Percentiles rank a stretch among this genome's conserved stretches.
Conservation (phyloP, 2,329 filamentous ascomycete genomes). For the Cercospora berteroae region DNA sequence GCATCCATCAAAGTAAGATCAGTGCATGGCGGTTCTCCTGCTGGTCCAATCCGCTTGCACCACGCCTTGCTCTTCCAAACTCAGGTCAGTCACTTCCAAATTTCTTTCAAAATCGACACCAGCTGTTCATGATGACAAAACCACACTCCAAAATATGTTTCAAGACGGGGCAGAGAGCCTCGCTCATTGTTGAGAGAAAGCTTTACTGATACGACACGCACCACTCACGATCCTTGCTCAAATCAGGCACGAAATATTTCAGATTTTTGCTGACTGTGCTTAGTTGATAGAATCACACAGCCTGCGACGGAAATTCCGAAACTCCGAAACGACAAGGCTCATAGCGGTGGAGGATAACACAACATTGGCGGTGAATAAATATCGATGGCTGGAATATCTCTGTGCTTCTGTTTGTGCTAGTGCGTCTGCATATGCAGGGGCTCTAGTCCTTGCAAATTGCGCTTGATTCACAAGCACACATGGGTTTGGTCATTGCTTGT, state of each 20-base stretch:
- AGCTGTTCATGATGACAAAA: conserved; percentile 30
- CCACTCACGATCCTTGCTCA: neutral
- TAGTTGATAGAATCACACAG: neutral
- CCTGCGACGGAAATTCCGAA: neutral
- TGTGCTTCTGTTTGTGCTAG: neutral
- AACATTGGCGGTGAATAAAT: neutral
- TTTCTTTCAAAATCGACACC: neutral
- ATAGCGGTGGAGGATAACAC: neutral
- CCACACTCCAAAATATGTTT: conserved; percentile 35
- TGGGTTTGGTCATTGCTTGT: neutral
- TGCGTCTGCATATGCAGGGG: neutral
- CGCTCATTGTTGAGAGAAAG: conserved; percentile 15
- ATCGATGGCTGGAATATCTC: neutral
- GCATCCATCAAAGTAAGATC: no score
- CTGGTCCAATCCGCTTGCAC: no score
- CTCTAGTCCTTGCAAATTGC: neutral
- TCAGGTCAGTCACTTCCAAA: conserved; percentile 11
- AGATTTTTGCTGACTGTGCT: neutral
- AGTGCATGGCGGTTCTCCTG: no score
- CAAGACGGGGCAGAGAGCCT: conserved; percentile 37
- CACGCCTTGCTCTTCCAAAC: no score
- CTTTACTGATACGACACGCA: neutral
- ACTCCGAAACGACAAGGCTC: neutral
- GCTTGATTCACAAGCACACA: neutral
- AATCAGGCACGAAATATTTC: neutral